Evolutionary conservation across 495 filamentous ascomycete species (phyloP).

Genomic region (Hapsidospora chrysogenum): DNA sequence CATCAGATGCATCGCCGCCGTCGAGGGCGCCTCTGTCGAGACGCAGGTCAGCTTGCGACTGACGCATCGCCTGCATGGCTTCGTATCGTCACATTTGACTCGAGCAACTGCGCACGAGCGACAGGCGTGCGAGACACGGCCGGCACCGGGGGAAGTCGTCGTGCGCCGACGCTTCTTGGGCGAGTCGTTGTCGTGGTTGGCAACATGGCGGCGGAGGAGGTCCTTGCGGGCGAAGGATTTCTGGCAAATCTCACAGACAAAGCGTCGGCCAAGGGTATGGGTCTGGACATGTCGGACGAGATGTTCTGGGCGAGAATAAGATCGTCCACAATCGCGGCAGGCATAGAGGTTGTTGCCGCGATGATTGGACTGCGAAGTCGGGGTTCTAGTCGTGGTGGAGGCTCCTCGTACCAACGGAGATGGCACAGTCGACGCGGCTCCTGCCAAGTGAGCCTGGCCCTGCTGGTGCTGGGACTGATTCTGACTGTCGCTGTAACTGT

Average conservation of each 20-base stretch:
- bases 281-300: conserved; percentile 39
- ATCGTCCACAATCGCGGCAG: conserved; percentile 35
- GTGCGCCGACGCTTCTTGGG: conserved; percentile 27
- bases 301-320: conserved; percentile 39
- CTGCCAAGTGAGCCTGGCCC: no score
- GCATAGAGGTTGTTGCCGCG: conserved; percentile 24
- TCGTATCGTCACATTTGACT: conserved; percentile 35
- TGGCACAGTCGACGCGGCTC: no score
- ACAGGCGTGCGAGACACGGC: conserved; percentile 38
- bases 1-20: conserved; percentile 15
- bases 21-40: conserved; percentile 16
- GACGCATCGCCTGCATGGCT: conserved; percentile 30
- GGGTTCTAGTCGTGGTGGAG: background rate
- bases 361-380: background rate
- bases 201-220: conserved; percentile 34
- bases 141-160: conserved; percentile 23
- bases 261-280: conserved; percentile 41
- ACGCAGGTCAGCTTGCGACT: conserved; percentile 26
- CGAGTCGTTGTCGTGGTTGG: conserved; percentile 30
- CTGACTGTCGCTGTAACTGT: background rate
- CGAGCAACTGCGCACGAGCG: conserved; percentile 33
- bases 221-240: conserved; percentile 39
- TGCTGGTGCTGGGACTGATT: no score
- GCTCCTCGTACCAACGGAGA: no score
- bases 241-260: conserved; percentile 28